Percentiles rank a stretch among this genome's conserved stretches.
Evolutionary conservation across 1,284 basidiomycete genomes (phyloP).

Genomic region (Vanrija sp.): DNA sequence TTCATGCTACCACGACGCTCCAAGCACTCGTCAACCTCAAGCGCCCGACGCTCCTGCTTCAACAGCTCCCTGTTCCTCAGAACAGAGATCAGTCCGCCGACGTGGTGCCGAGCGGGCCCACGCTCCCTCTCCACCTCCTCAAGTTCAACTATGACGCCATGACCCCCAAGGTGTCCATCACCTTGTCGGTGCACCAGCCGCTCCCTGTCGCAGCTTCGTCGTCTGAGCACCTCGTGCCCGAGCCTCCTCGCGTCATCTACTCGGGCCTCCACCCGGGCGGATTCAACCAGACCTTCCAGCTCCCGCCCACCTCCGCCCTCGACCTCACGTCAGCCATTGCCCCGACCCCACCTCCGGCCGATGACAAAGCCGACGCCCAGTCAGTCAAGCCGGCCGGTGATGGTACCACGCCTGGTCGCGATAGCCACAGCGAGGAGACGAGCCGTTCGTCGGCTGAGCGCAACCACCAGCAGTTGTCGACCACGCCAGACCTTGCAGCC

Average conservation of each 20-base stretch:
- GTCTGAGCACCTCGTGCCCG: conserved; percentile 31
- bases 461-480: conserved; percentile 6
- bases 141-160: conserved; percentile 88
- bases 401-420: not conserved
- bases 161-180: conserved; percentile 71
- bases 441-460: conserved; percentile 23
- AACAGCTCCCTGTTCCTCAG: conserved; percentile 52
- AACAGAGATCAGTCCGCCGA: conserved; percentile 43
- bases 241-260: conserved; percentile 59
- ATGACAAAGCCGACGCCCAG: conserved; percentile 6
- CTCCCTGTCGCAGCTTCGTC: conserved; percentile 56
- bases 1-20: conserved; percentile 79
- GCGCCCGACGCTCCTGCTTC: conserved; percentile 70
- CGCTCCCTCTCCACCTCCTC: conserved; percentile 59
- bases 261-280: conserved; percentile 72
- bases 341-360: conserved; percentile 16
- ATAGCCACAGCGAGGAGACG: conserved; percentile 21
- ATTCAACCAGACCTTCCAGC: conserved; percentile 65
- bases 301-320: conserved; percentile 61
- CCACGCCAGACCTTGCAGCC: conserved; percentile 24
- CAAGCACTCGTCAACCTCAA: conserved; percentile 89
- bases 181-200: conserved; percentile 59
- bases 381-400: conserved; percentile 7
- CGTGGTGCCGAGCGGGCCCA: conserved; percentile 21
- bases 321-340: conserved; percentile 40